Percentiles rank a stretch among this genome's conserved stretches.
phyloP scores from a whole-genome alignment of 352 stramenopile genomes.

The Phytophthora gonapodyides region DNA sequence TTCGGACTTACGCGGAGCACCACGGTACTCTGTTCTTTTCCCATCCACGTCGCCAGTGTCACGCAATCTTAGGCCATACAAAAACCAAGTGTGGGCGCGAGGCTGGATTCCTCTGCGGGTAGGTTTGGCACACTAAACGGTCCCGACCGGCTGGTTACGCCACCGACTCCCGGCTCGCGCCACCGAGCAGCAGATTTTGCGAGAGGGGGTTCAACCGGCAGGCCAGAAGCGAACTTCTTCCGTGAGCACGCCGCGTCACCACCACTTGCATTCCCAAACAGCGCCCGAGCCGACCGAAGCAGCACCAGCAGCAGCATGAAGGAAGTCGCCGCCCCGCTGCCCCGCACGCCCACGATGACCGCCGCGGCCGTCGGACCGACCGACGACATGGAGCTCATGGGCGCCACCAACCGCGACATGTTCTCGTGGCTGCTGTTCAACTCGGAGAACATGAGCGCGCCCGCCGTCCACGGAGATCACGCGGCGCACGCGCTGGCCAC shows the following conservation, averaged over 20 bases:
- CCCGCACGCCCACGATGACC: constrained; percentile 28
- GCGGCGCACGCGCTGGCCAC: constrained; percentile 29
- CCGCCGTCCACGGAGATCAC: constrained; percentile 1
- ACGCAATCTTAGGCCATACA: constrained; percentile 21
- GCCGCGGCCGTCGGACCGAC: constrained; percentile 29
- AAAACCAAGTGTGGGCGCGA: constrained; percentile 8
- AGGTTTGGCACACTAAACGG: background rate
- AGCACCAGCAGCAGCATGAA: constrained; percentile 12
- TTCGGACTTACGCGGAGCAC: background rate
- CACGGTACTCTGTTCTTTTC: background rate
- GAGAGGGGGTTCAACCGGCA: no score
- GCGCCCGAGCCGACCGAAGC: background rate
- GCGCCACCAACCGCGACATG: constrained; percentile 78
- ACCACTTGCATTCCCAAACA: constrained; percentile 13
- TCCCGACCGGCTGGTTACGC: background rate
- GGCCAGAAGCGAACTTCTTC: constrained; percentile 16
- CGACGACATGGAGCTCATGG: constrained; percentile 71
- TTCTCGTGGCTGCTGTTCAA: constrained; percentile 88
- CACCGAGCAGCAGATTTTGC: constrained; percentile 4
- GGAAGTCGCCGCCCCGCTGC: constrained; percentile 31
- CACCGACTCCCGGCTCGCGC: no score
- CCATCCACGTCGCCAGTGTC: constrained; percentile 21
- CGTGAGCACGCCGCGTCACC: constrained; percentile 41
- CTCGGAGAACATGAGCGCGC: constrained; percentile 73
- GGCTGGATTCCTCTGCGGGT: constrained; percentile 2